Conservation (phyloP, 805 yeast species). For the Ogataea dorogensis region DNA sequence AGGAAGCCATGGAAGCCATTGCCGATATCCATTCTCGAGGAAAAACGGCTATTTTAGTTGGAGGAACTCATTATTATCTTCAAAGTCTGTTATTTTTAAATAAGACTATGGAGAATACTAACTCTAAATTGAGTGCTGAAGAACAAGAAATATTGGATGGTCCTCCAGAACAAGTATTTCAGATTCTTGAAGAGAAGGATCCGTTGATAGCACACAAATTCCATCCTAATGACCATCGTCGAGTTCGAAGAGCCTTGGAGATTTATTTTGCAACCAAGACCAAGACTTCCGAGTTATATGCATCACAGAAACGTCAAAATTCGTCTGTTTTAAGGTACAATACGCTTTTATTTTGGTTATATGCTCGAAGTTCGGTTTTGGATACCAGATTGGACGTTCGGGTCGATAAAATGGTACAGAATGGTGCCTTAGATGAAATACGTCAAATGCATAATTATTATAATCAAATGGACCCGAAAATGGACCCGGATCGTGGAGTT, state of each 20-base stretch:
- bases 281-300: slow-evolving; percentile 69
- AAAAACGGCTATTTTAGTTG: slow-evolving; percentile 83
- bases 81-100: slow-evolving; percentile 75
- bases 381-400: slow-evolving; percentile 67
- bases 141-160: slow-evolving; percentile 52
- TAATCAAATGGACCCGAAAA: slow-evolving; percentile 32
- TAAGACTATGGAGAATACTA: slow-evolving; percentile 47
- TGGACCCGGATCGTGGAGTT: slow-evolving; percentile 68
- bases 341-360: slow-evolving; percentile 79
- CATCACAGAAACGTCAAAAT: slow-evolving; percentile 49
- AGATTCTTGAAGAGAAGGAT: slow-evolving; percentile 52
- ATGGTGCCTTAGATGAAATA: slow-evolving; percentile 73
- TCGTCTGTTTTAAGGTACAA: slow-evolving; percentile 54
- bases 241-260: slow-evolving; percentile 79
- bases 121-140: slow-evolving; percentile 27
- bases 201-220: slow-evolving; percentile 75
- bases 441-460: slow-evolving; percentile 52
- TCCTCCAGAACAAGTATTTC: slow-evolving; percentile 48
- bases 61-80: slow-evolving; percentile 94
- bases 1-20: slow-evolving; percentile 65
- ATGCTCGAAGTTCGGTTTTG: slow-evolving; percentile 57
- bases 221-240: slow-evolving; percentile 86
- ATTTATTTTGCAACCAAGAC: slow-evolving; percentile 66
- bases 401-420: slow-evolving; percentile 77
- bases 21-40: slow-evolving; percentile 63